Percentiles rank a stretch among this genome's conserved stretches.
Evolutionary conservation across 2,329 filamentous ascomycete genomes (phyloP).

Genomic region (Karstenula rhodostoma): DNA sequence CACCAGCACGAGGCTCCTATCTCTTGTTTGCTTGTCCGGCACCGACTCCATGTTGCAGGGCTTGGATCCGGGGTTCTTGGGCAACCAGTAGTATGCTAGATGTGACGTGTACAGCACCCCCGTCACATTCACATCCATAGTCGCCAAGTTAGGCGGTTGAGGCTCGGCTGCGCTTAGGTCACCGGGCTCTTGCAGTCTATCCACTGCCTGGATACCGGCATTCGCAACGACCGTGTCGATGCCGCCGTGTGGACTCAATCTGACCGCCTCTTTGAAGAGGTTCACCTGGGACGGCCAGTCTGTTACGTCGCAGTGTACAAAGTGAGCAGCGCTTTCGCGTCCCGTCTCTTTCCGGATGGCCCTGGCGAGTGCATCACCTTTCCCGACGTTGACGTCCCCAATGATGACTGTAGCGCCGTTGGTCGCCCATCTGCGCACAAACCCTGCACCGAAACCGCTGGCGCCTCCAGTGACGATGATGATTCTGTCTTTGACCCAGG

Average conservation of each 20-base stretch:
- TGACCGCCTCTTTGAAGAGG: conserved; percentile 67
- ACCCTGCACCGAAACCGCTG: conserved; percentile 50
- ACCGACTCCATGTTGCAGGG: conserved; percentile 41
- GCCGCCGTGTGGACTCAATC: conserved; percentile 61
- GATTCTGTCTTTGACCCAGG: conserved; percentile 49
- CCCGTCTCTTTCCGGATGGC: conserved; percentile 56
- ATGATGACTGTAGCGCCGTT: conserved; percentile 66
- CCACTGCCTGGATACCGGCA: conserved; percentile 63
- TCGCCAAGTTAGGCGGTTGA: conserved; percentile 60
- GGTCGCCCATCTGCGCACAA: conserved; percentile 48
- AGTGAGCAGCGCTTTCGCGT: conserved; percentile 61
- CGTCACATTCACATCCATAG: conserved; percentile 69
- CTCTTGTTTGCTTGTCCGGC: conserved; percentile 47
- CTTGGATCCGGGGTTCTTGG: conserved; percentile 57
- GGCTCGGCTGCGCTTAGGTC: conserved; percentile 57
- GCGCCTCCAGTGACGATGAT: conserved; percentile 52
- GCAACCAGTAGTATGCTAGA: conserved; percentile 68
- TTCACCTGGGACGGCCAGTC: conserved; percentile 70
- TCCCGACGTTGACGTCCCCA: conserved; percentile 66
- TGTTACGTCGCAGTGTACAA: conserved; percentile 70
- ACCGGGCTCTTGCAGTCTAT: conserved; percentile 58
- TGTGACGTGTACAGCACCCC: conserved; percentile 72
- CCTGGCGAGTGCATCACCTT: conserved; percentile 64
- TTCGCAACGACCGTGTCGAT: conserved; percentile 73
- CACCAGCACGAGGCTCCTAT: conserved; percentile 69